Base-by-base conservation (phyloP, 2,329 filamentous ascomycete species). In the Phaeosphaeriaceae sp. region DNA sequence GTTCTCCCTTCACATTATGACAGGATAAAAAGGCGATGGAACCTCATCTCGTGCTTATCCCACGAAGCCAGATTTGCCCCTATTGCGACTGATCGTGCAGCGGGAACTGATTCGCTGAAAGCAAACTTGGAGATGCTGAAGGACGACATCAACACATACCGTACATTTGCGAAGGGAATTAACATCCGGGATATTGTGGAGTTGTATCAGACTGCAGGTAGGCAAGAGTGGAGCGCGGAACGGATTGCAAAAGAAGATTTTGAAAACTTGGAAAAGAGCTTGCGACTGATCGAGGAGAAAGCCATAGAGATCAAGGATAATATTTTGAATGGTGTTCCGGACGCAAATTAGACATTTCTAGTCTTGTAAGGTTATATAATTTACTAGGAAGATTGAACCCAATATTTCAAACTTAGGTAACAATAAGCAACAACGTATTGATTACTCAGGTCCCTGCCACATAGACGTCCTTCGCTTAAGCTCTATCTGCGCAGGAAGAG, bases 361-460 rank as follows among this genome's bases (percentile, higher is more conserved):
- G 8, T 6, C 17, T 36, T 2, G 18, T 20, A 7, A 12, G 15
- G 11, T 36, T n/a, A n/a, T n/a, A n/a, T n/a, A n/a, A n/a, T n/a
- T n/a, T n/a, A n/a, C n/a, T n/a, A n/a, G n/a, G n/a, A n/a, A n/a
- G n/a, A n/a, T n/a, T n/a, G n/a, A n/a, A n/a, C n/a, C n/a, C n/a
- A n/a, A n/a, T n/a, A n/a, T n/a, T n/a, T n/a, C n/a, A n/a, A n/a
- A n/a, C n/a, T n/a, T n/a, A n/a, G n/a, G n/a, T n/a, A n/a, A n/a
- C n/a, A n/a, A n/a, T n/a, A n/a, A n/a, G n/a, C n/a, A n/a, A n/a
- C n/a, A n/a, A n/a, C n/a, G n/a, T n/a, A n/a, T n/a, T 36, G n/a
- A 36, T 42, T 20, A 30, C 12, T 18, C 20, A 9, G 18, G 5
- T 7, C 36, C 36, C n/a, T 20, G 83, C 57, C 57, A 60, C 9